Percentiles rank a stretch among this genome's conserved stretches.
Evolutionary conservation across 1,139 yeast species (phyloP).

Genomic region (Nakaseomyces kungkrabaensis): DNA sequence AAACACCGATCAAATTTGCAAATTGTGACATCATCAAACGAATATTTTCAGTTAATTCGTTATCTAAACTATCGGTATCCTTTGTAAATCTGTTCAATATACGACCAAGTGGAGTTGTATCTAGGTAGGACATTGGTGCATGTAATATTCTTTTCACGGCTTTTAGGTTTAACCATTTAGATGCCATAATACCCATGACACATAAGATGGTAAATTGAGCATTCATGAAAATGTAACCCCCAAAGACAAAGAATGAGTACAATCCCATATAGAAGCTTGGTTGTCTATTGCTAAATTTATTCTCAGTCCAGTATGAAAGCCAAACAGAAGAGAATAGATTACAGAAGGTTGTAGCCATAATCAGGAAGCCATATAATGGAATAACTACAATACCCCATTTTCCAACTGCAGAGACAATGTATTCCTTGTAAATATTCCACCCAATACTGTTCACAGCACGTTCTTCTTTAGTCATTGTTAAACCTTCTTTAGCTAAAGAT

Average conservation of each 20-base stretch:
- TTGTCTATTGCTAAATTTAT: conserved; percentile 40
- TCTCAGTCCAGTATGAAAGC: conserved; percentile 75
- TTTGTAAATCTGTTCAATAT: conserved; percentile 66
- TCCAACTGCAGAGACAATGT: conserved; percentile 36
- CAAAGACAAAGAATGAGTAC: conserved; percentile 46
- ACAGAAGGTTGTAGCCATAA: conserved; percentile 43
- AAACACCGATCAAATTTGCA: conserved; percentile 50
- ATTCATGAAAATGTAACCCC: conserved; percentile 40
- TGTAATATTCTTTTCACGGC: conserved; percentile 59
- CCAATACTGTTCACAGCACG: conserved; percentile 41
- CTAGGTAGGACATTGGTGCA: conserved; percentile 64
- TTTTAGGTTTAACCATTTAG: conserved; percentile 34
- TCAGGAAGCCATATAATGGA: conserved; percentile 35
- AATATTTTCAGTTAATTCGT: conserved; percentile 54
- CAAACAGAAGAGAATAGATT: conserved; percentile 65
- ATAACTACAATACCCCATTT: conserved; percentile 38
- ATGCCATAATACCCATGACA: conserved; percentile 41
- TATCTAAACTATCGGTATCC: conserved; percentile 77
- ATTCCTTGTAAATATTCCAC: conserved; percentile 39
- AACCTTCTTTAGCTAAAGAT: conserved; percentile 22
- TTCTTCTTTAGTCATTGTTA: conserved; percentile 39
- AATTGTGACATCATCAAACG: conserved; percentile 44
- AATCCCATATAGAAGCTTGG: conserved; percentile 60
- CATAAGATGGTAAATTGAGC: conserved; percentile 47
- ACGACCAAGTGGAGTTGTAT: conserved; percentile 63